Percentiles rank a stretch among this genome's conserved stretches.
phyloP scores from a whole-genome alignment of 139 green algal genomes.

The Tetradesmus lagerheimii region DNA sequence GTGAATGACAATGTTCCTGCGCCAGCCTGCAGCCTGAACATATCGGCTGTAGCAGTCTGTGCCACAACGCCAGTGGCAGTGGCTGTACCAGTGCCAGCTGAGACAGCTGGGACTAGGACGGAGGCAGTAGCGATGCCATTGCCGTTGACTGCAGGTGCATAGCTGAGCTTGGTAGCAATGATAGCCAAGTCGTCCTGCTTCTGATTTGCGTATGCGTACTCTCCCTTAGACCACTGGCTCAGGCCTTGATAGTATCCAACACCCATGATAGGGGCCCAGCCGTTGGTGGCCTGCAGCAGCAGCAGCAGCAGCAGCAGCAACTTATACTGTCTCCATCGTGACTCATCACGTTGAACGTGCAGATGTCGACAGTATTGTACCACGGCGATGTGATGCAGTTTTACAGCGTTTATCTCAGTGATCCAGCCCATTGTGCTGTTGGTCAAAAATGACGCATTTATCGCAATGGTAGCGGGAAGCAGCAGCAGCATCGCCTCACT shows the following conservation, averaged over 20 bases:
- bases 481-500: background rate
- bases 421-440: no score
- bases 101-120: background rate
- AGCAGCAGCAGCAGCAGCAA: background rate
- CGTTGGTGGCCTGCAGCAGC: background rate
- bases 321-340: no score
- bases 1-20: background rate
- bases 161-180: background rate
- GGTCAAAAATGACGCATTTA: no score
- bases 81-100: background rate
- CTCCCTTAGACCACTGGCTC: conserved; percentile 8
- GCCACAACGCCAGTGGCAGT: background rate
- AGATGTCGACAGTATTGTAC: no score
- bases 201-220: background rate
- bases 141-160: background rate
- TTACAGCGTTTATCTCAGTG: no score
- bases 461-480: no score
- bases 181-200: conserved; percentile 4
- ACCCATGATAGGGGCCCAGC: conserved; percentile 12
- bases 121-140: background rate
- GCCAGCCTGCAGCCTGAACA: background rate
- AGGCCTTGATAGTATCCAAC: background rate
- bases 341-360: no score
- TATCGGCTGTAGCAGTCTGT: background rate
- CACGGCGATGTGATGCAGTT: no score